These are phyloP conservation scores for Pyrenochaeta sp. DNA, from an alignment of 2,329 filamentous ascomycete species.

Conservation along the genomic window DNA sequence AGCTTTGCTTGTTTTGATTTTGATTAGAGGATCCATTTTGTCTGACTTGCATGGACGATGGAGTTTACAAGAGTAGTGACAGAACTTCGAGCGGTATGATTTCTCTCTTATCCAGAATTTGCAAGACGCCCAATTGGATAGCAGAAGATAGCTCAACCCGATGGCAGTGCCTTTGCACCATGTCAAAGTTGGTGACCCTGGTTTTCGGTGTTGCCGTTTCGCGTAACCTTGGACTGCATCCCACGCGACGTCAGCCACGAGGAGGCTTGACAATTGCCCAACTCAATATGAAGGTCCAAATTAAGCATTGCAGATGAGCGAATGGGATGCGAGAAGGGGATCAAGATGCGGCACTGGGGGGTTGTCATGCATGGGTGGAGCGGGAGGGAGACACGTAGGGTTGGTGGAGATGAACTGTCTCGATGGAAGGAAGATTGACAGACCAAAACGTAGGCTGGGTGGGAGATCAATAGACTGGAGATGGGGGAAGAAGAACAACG, in stretches of 20 bases:
- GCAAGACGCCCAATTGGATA: background rate
- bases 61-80: too few species aligned
- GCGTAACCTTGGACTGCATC: constrained; percentile 11
- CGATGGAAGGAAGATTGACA: background rate
- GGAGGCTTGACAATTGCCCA: constrained; percentile 12
- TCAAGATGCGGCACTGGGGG: constrained; percentile 18
- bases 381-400: constrained; percentile 18
- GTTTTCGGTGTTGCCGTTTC: constrained; percentile 21
- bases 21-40: too few species aligned
- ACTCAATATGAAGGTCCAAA: constrained; percentile 6
- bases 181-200: background rate
- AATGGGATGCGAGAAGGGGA: constrained; percentile 15
- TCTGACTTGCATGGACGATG: too few species aligned
- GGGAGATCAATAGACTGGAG: background rate
- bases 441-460: background rate
- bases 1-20: too few species aligned
- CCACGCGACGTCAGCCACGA: constrained; percentile 15
- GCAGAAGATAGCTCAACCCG: background rate
- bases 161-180: background rate
- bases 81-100: too few species aligned
- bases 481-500: too few species aligned
- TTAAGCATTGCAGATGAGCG: constrained; percentile 15
- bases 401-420: constrained; percentile 8
- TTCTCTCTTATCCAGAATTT: too few species aligned
- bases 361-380: constrained; percentile 14